Evolutionary conservation across 1,284 basidiomycete species (phyloP), one percentile per base, ranked within the genome.

Genomic region (Athelia sp.): DNA sequence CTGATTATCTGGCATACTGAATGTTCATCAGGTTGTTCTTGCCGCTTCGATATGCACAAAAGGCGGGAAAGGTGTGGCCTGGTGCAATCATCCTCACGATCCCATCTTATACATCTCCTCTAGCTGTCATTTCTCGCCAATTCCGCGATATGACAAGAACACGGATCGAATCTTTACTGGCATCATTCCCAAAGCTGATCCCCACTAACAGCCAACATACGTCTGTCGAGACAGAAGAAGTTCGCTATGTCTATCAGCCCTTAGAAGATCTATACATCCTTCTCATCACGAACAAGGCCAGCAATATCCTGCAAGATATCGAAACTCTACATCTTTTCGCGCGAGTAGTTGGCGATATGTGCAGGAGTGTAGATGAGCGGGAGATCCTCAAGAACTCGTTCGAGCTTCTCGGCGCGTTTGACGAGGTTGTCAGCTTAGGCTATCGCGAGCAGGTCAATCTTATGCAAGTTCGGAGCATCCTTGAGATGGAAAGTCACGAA

Each of bases 401-500:
- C 59, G 95, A 98, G 66, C 79, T 99, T 24, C 76, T 99, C 24
- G 87, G 92, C 50, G 95, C 95, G 11, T 98, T 99, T 63, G 97
- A 99, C 69, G 97, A 99, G 75, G 88, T 98, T 60, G 88, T 98
- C 52, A 92, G 86, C 59, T 66, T 98, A 57, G 97, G 97, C 1
- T 98, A 96, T 71, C 78, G 94, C 62, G 97, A 99, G 70, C 88
- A 91, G 54, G 90, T 98, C 48, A 93, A 89, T 62, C 70, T 99
- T 45, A 83, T 89, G 67, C 95, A 98, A 68, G 91, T 99, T 43
- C 76, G 92, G 58, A 96, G 79, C 61, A 85, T 97, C 35, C 72
- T 99, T 57, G 97, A 98, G 76, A 98, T 98, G 87, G 97, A 99
- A 74, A 93, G 88, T 69, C 97, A 99, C 70, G 97, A 99, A 68